phyloP scores from a whole-genome alignment of 306 rosid species.

The Cicer arietinum region DNA sequence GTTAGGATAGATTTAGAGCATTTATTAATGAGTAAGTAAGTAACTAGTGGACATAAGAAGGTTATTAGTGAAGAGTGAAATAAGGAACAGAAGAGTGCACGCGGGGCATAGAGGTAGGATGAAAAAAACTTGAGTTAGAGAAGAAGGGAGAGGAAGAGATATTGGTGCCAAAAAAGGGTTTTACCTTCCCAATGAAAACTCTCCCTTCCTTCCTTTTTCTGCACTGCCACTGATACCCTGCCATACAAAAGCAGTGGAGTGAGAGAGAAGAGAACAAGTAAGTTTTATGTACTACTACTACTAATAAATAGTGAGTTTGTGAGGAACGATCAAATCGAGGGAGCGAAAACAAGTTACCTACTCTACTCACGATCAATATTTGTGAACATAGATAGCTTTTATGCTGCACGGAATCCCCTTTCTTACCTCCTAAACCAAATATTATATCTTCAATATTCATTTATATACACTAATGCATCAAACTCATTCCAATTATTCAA shows the following conservation, averaged over 20 bases:
- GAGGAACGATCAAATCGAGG: slow-evolving; percentile 89
- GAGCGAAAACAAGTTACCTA: slow-evolving; percentile 60
- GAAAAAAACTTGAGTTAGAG: slow-evolving; percentile 5
- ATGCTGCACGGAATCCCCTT: slow-evolving; percentile 55
- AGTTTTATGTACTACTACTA: neutral
- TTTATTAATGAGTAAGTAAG: slow-evolving; percentile 28
- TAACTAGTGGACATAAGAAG: neutral
- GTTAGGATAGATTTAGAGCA: slow-evolving; percentile 29
- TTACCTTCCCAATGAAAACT: slow-evolving; percentile 99
- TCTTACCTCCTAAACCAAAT: too few relatives aligned
- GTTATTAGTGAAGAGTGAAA: neutral
- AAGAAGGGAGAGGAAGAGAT: slow-evolving; percentile 38
- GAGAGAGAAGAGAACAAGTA: slow-evolving; percentile 8
- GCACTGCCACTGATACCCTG: slow-evolving; percentile 77
- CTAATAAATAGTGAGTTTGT: neutral
- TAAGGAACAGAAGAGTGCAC: slow-evolving; percentile 27
- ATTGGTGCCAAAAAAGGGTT: slow-evolving; percentile 48
- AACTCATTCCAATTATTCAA: too few relatives aligned
- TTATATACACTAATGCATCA: too few relatives aligned
- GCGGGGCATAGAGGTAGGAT: slow-evolving; percentile 39
- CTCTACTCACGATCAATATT: slow-evolving; percentile 38
- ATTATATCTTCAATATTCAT: too few relatives aligned
- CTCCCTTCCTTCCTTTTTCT: slow-evolving; percentile 64
- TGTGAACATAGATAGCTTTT: slow-evolving; percentile 13
- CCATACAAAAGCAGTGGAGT: slow-evolving; percentile 46